Evolutionary conservation across 805 yeast species (phyloP), one percentile per base, ranked within the genome.

Genomic region (Candida silvicultrix): DNA sequence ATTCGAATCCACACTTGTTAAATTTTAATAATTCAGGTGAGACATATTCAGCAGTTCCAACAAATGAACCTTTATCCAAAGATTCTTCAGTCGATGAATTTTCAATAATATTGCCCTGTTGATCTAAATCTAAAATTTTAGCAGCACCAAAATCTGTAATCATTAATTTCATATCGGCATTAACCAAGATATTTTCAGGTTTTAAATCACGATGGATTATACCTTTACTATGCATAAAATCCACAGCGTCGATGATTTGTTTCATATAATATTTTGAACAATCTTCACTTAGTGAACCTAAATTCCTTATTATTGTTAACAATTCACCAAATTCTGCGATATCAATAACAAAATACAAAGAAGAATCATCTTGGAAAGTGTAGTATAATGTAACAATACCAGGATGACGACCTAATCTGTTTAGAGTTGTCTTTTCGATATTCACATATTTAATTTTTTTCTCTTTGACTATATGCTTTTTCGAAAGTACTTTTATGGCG

Each of bases 91-190:
- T 59, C 18, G 70, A 65, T 15, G 71, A 66, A 32, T 62, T 68
- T 25, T 66, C 72, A 12, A 49, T 49, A 10, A 55, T 53, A 18
- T 50, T 49, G 19, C 64, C 67, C 23, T 55, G 59, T 9, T 50
- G 57, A 41, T 51, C 51, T 25, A 59, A 44, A 28, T 77, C 78
- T 15, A 87, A 67, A 5, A 88, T 69, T 62, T 87, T 89, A 1
- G 98, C 99, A n/a, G 98, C 96, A 11, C 99, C 99, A 65, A 94
- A 94, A 66, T 94, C 99, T 2, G 98, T 94, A 46, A 94, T 83
- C 77, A 90, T 89, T 49, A 94, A 68, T 57, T 87, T 83, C 78
- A 90, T 88, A 46, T 88, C 94, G 49, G 80, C 80, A 58, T 86
- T 92, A 41, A 94, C 76, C 54, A 92, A 64, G 42, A 92, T 85